phyloP scores from a whole-genome alignment of 2,329 filamentous ascomycete genomes.

The Hypomyces perniciosus region DNA sequence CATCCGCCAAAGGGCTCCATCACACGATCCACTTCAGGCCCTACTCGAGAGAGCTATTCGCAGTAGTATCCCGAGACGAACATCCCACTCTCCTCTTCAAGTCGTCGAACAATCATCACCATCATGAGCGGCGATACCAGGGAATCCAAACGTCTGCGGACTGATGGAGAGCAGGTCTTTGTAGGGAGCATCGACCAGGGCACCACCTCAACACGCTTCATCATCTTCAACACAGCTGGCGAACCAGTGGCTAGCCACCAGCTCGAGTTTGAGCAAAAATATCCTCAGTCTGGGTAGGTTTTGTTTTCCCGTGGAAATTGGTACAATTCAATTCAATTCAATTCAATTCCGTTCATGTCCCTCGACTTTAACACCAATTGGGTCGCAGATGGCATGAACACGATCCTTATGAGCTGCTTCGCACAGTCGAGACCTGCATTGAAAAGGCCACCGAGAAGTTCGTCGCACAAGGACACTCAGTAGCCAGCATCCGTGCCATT shows the following conservation, averaged over 20 bases:
- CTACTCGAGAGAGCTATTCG: no score
- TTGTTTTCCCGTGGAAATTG: no score
- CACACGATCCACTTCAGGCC: no score
- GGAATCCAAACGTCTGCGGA: background rate
- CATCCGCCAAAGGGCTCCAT: no score
- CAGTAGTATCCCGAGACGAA: no score
- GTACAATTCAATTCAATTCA: background rate
- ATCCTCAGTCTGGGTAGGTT: constrained; percentile 76
- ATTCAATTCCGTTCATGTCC: background rate
- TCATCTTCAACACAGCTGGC: constrained; percentile 79
- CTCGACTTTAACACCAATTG: background rate
- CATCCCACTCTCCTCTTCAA: background rate
- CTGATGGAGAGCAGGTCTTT: constrained; percentile 48
- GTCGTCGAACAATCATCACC: constrained; percentile 22
- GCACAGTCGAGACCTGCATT: constrained; percentile 73
- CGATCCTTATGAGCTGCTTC: constrained; percentile 69
- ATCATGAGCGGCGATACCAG: constrained; percentile 23
- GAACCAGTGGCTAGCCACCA: constrained; percentile 78
- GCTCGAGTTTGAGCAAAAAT: constrained; percentile 78
- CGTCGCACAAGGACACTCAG: constrained; percentile 59
- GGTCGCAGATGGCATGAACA: constrained; percentile 80
- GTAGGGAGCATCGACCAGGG: constrained; percentile 88
- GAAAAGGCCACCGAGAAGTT: constrained; percentile 69
- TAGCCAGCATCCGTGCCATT: constrained; percentile 65
- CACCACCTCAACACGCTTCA: constrained; percentile 81